phyloP scores from a whole-genome alignment of 495 filamentous ascomycete genomes.

The Podospora bellae-mahoneyi region DNA sequence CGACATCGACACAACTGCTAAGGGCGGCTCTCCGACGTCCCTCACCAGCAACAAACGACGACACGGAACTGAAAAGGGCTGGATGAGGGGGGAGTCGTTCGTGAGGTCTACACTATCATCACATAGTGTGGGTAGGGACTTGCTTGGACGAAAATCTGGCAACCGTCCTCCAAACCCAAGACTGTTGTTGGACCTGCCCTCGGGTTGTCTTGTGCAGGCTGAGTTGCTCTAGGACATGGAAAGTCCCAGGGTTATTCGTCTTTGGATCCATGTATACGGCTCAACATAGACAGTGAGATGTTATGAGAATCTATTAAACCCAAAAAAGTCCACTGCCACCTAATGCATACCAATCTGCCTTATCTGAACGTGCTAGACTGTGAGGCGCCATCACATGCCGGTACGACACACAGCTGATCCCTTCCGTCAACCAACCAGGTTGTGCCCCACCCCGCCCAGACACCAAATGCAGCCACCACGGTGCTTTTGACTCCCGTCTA shows the following conservation, averaged over 20 bases:
- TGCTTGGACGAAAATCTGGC: not conserved
- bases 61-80: not conserved
- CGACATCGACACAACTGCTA: not conserved
- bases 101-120: not conserved
- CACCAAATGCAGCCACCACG: not conserved
- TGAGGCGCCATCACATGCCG: not conserved
- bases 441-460: slow-evolving; percentile 18
- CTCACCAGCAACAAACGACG: not conserved
- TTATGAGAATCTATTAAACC: not conserved
- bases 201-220: not conserved
- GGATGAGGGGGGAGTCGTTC: not conserved
- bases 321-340: not conserved
- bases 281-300: not conserved
- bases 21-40: not conserved
- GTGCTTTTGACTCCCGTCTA: slow-evolving; percentile 3
- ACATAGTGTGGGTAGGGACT: not conserved
- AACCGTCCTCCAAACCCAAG: not conserved
- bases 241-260: not conserved
- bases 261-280: not conserved
- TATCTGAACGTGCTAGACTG: not conserved
- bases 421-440: not conserved
- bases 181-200: not conserved
- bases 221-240: not conserved
- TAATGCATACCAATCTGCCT: not conserved
- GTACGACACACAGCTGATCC: not conserved